Base-by-base conservation (phyloP, 805 yeast species). In the Lipomyces japonicus region DNA sequence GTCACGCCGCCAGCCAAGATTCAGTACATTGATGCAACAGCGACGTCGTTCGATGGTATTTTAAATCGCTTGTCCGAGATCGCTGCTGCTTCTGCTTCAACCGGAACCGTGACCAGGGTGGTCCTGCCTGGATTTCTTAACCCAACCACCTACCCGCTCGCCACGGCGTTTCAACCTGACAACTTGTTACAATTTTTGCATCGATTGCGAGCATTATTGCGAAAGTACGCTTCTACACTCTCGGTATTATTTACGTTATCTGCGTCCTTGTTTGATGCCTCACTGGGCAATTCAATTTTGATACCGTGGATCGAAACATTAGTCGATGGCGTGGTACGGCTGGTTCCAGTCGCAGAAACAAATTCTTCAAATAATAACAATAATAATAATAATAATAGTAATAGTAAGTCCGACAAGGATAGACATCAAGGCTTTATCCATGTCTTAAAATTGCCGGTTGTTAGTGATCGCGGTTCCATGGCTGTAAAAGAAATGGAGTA, bases 381-480 rank as follows among this genome's bases (percentile, higher is more conserved):
- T 36, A 19, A 21, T 40, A 28, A 21, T 3, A 30, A 30, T 21
- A 21, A 28, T n/a, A 41, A 9, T 31, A 10, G 39, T 12, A 50
- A 51, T 22, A 45, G 46, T 26, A 53, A 50, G 21, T 37, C 30
- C 22, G 42, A 35, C 19, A 31, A 46, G 23, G 18, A 12, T 2
- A 21, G 34, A 18, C 46, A 44, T 22, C 97, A 90, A 62, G 98
- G 97, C 0, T 75, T 89, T 46, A 76, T 91, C 37, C 86, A 91
- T 63, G 72, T 93, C 2, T 65, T 76, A 48, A 86, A 86, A 60
- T 62, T 90, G 6, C 93, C 96, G 0, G 73, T 78, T 1, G 68
- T 87, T 31, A 79, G 87, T 48, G 89, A 82, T 42, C 66, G 81
- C 21, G 97, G 98, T 0, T 73, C 79, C 60, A 90, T 89, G 96